Percentiles rank a stretch among this genome's conserved stretches.
These are phyloP conservation scores for Syncephalis fuscata DNA, from an alignment of 371 early-diverging fungal genomes.

Conservation along the genomic window DNA sequence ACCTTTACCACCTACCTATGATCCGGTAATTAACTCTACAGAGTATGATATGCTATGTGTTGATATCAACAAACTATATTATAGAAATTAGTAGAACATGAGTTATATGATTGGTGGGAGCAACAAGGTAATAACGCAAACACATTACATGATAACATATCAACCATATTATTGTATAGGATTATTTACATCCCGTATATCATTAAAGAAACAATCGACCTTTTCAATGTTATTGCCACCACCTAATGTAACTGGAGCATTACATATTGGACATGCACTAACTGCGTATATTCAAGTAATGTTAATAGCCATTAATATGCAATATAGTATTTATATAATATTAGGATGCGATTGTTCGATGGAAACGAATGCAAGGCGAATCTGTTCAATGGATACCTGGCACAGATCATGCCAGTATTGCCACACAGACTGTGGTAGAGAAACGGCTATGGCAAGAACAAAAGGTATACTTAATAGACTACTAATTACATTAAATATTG, in stretches of 20 bases:
- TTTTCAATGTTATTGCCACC: constrained; percentile 85
- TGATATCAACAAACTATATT: too few relatives aligned
- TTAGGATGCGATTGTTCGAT: constrained; percentile 75
- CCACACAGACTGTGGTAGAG: constrained; percentile 92
- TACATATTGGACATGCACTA: constrained; percentile 94
- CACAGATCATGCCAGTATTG: constrained; percentile 97
- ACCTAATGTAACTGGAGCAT: constrained; percentile 92
- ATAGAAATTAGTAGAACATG: too few relatives aligned
- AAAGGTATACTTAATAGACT: constrained; percentile 7
- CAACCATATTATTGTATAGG: too few relatives aligned
- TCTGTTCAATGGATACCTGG: constrained; percentile 84
- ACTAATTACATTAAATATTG: neutral
- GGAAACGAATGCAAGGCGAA: constrained; percentile 76
- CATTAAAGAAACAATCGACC: constrained; percentile 3
- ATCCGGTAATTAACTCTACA: too few relatives aligned
- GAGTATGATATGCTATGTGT: too few relatives aligned
- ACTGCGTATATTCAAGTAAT: constrained; percentile 60
- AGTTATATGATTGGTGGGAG: too few relatives aligned
- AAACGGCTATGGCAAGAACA: constrained; percentile 59
- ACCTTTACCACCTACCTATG: too few relatives aligned
- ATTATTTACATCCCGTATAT: too few relatives aligned
- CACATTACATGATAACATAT: too few relatives aligned
- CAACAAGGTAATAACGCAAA: too few relatives aligned
- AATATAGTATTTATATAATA: neutral
- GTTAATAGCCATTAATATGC: neutral